Base-by-base conservation (phyloP, 306 rosid genomes). In the Acacia confusa region DNA sequence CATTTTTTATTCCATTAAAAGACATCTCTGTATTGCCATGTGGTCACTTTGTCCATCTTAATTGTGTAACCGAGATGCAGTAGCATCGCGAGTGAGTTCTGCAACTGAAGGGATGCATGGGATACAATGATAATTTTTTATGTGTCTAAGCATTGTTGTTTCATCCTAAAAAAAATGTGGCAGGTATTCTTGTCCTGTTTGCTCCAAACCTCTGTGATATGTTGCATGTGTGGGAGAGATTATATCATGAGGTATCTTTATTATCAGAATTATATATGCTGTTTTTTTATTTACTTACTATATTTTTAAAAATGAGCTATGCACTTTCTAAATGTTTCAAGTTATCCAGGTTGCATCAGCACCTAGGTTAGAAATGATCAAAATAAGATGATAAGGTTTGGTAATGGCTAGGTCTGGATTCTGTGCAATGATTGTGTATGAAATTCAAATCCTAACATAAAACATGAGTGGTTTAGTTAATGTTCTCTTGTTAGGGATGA, bases 191-290 rank as follows among this genome's bases (percentile, higher is more conserved):
- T 93, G 96, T 84, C 96, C 94, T 16, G 89, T 91, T 76, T 93
- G 97, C 83, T 93, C 96, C 24, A 93, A 93, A 77, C 89, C 96
- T 7, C 88, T 87, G 94, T 11, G 94, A 93, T 22, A 93, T 93
- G 97, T 87, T 92, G 2, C 82, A 74, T 2, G 90, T 86, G 65
- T 91, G 96, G 97, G 85, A 84, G 74, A 88, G 81, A 78, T 81
- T 91, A 55, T 94, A 93, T 79, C 85, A 87, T 61, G 88, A 87
- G 94, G 97, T 88, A 55, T 47, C 30, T 25, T 7, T 34, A 6
- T 63, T 48, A n/a, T n/a, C n/a, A n/a, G n/a, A n/a, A n/a, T n/a
- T n/a, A n/a, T n/a, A n/a, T n/a, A n/a, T n/a, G n/a, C n/a, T n/a
- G n/a, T n/a, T n/a, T n/a, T n/a, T n/a, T n/a, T n/a, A n/a, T n/a